Conservation (phyloP, 306 rosid genomes). For the Cucurbita maxima region DNA sequence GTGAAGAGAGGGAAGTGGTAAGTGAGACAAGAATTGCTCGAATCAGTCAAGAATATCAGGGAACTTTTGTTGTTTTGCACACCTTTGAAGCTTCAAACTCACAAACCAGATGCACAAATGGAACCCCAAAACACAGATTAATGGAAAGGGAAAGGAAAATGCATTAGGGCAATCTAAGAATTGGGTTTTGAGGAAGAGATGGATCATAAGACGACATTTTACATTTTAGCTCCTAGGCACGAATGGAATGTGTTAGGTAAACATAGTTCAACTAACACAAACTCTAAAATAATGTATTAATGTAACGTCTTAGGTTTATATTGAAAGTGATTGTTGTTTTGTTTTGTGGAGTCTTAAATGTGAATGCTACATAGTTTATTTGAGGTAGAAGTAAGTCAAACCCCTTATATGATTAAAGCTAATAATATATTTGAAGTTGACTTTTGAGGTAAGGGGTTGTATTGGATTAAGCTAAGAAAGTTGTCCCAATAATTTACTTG, state of each 20-base stretch:
- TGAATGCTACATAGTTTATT: not conserved
- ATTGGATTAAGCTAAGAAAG: not conserved
- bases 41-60: not conserved
- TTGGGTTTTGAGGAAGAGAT: not conserved
- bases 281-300: not conserved
- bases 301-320: not conserved
- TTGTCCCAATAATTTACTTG: not conserved
- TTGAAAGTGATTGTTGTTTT: not conserved
- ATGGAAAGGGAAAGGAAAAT: not conserved
- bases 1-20: constrained; percentile 20
- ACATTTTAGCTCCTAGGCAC: no score
- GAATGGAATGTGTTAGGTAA: not conserved
- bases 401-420: not conserved
- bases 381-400: not conserved
- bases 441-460: not conserved
- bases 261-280: not conserved
- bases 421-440: not conserved
- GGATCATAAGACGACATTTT: not conserved
- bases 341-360: not conserved
- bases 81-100: constrained; percentile 10
- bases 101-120: not conserved
- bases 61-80: constrained; percentile 9
- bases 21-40: constrained; percentile 5
- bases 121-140: not conserved
- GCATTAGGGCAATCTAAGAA: not conserved